A percentile compares a stretch with the other conserved stretches of the same genome.
Evolutionary conservation across 306 rosid species (phyloP).

Genomic region (Gillenia trifoliata): DNA sequence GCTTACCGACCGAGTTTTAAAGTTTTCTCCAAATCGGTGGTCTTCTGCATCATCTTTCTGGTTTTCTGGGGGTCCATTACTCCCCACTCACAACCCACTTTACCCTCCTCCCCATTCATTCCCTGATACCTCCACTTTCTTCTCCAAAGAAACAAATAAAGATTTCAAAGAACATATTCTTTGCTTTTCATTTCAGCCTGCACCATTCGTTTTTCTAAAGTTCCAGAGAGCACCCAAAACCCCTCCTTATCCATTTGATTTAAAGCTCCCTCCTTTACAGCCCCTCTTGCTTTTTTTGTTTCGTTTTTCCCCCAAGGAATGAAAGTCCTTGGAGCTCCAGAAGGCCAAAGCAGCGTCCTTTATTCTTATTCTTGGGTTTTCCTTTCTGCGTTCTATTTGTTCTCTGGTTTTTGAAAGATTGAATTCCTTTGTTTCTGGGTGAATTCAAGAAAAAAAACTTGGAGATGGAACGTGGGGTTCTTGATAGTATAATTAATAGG

Average conservation of each 20-base stretch:
- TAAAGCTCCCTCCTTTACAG: slow-evolving; percentile 5
- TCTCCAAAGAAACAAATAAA: background rate
- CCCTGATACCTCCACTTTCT: background rate
- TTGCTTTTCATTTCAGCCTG: slow-evolving; percentile 19
- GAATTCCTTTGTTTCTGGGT: background rate
- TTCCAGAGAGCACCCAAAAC: slow-evolving; percentile 11
- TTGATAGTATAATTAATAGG: slow-evolving; percentile 61
- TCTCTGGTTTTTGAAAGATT: slow-evolving; percentile 8
- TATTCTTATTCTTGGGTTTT: slow-evolving; percentile 7
- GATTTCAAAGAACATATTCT: slow-evolving; percentile 20
- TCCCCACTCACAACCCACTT: background rate
- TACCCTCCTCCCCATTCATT: background rate
- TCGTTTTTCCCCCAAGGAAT: background rate
- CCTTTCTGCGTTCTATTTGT: slow-evolving; percentile 6
- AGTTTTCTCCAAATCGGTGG: background rate
- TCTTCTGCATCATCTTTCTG: background rate
- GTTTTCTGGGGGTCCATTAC: background rate
- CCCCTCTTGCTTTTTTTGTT: slow-evolving; percentile 2
- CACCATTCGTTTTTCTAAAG: slow-evolving; percentile 10
- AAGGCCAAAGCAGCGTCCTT: slow-evolving; percentile 4
- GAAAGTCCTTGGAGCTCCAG: background rate
- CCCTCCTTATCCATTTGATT: slow-evolving; percentile 17
- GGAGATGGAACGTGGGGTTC: slow-evolving; percentile 58
- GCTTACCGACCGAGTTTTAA: background rate
- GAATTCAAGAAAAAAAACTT: background rate